These are phyloP conservation scores for Rugonectria rugulosa DNA, from an alignment of 2,329 filamentous ascomycete species.

Conservation along the genomic window DNA sequence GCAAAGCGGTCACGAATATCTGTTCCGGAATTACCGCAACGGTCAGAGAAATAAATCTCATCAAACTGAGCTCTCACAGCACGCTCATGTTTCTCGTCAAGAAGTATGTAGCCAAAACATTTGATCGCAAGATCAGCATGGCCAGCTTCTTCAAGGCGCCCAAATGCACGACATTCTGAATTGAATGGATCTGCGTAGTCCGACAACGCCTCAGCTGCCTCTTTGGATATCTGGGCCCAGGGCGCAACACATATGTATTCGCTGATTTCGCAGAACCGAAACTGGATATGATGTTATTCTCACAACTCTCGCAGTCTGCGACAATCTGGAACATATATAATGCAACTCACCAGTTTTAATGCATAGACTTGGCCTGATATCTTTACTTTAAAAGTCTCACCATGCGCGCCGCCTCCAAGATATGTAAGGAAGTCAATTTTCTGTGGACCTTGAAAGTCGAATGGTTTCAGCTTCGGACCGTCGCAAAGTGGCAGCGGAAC, in stretches of 20 bases:
- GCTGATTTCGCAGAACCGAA: neutral
- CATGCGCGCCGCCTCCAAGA: neutral
- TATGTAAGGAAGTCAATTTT: neutral
- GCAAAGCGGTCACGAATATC: neutral
- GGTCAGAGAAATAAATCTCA: constrained; percentile 1
- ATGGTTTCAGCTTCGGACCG: constrained; percentile 1
- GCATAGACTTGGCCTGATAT: neutral
- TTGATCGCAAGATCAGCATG: constrained; percentile 30
- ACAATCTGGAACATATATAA: neutral
- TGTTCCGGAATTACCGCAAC: neutral
- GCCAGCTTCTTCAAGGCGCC: constrained; percentile 37
- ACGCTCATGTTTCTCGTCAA: constrained; percentile 29
- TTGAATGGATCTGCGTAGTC: constrained; percentile 36
- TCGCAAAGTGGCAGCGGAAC: neutral
- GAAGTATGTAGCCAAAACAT: constrained; percentile 40
- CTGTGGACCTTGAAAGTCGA: constrained; percentile 5
- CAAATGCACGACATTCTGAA: constrained; percentile 39
- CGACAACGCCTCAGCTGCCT: constrained; percentile 17
- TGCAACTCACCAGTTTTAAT: constrained; percentile 2
- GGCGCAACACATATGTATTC: too few relatives aligned
- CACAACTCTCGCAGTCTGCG: neutral
- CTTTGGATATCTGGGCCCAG: constrained; percentile 9
- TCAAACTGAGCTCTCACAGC: constrained; percentile 19
- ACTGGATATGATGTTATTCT: neutral
- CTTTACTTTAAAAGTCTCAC: neutral